Evolutionary conservation across 2,329 filamentous ascomycete genomes (phyloP), one percentile per base, ranked within the genome.

Genomic region (Penicillium sp.): DNA sequence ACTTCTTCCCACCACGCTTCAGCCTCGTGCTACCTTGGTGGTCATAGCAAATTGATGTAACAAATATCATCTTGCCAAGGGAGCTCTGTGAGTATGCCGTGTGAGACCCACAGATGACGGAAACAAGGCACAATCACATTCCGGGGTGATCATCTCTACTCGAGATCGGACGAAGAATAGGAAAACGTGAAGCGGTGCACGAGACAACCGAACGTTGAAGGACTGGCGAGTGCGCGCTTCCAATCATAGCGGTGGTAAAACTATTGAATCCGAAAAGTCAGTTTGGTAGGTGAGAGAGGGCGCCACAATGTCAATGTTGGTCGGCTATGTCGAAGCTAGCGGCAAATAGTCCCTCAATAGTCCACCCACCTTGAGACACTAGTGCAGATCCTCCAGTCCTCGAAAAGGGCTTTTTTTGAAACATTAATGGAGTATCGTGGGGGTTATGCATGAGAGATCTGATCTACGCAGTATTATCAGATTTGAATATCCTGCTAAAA

Each of bases 301-400:
- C 6, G 27, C 12, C 32, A 12, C 15, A n/a, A 13, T 33, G 15
- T 18, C 35, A 42, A 18, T n/a, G 29, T 45, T n/a, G 33, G 42
- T 42, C 25, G 24, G 39, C 44, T 51, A 46, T 42, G 32, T 15
- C 32, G 25, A 42, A 40, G 49, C 48, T 52, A 55, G 41, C 53
- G 49, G 39, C 44, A 48, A 50, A 54, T 55, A 51, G 49, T 58
- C 20, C 41, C 44, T 46, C 55, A 60, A 59, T 60, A 60, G 57
- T 60, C 38, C 33, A 40, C 25, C 47, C 33, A 37, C 8, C 8
- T 37, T 20, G 18, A 37, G 18, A 37, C 15, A 12, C 18, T 37
- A 37, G 18, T 37, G 33, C 33, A 20, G 15, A 37, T 37, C 15
- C 20, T 12, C 7, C 18, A 4, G 9, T 10, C 9, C 33, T 20